These are phyloP conservation scores for Aspergillus ustus DNA, from an alignment of 2,329 filamentous ascomycete genomes.

Conservation along the genomic window DNA sequence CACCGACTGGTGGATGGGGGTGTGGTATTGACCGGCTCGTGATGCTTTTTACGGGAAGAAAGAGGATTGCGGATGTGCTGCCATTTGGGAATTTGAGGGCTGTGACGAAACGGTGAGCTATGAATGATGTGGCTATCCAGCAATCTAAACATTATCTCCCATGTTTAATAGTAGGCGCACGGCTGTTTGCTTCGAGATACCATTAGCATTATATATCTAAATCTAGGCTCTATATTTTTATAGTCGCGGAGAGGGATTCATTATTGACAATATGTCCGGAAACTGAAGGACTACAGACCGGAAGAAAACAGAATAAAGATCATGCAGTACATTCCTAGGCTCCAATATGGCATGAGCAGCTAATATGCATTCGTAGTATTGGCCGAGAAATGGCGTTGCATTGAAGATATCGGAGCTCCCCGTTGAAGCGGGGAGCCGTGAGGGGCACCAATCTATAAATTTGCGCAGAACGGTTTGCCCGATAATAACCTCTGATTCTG, in stretches of 20 bases:
- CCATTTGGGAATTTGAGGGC: conserved; percentile 81
- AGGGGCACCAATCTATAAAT: conserved; percentile 4
- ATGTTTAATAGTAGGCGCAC: conserved; percentile 5
- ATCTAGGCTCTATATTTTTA: not conserved
- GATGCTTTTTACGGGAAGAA: conserved; percentile 83
- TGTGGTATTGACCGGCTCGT: conserved; percentile 88
- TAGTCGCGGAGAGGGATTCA: not conserved
- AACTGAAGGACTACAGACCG: not conserved
- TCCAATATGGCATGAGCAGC: not conserved
- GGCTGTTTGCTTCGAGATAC: conserved; percentile 1
- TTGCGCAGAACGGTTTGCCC: not conserved
- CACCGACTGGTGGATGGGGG: conserved; percentile 97
- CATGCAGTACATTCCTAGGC: not conserved
- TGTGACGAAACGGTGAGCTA: conserved; percentile 39
- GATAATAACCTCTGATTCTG: not conserved
- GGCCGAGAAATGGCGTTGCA: conserved; percentile 6
- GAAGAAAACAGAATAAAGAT: not conserved
- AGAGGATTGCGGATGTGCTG: conserved; percentile 82
- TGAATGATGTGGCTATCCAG: not conserved
- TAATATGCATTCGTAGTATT: not conserved
- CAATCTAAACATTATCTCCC: not conserved
- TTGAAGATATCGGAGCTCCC: conserved; percentile 11
- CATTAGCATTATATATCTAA: not conserved
- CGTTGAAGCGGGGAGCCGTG: conserved; percentile 13
- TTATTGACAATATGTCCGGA: not conserved